Evolutionary conservation across 371 early-diverging fungal genomes (phyloP).

Genomic region (Syncephalastrum sp.): DNA sequence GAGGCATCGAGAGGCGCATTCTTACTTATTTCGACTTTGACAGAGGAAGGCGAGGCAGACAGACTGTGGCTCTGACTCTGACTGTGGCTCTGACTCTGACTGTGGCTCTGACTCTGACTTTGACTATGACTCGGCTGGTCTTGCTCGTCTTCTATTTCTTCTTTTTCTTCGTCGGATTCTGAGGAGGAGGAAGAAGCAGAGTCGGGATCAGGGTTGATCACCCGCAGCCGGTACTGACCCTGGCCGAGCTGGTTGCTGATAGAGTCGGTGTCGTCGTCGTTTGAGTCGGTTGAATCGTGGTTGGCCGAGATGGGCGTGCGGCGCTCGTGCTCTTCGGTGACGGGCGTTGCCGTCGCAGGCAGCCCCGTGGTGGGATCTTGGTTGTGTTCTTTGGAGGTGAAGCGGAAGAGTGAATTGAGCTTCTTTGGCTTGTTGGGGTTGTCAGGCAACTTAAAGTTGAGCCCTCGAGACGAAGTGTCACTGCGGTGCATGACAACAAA

Average conservation of each 20-base stretch:
- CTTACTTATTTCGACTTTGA: neutral
- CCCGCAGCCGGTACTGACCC: conserved; percentile 15
- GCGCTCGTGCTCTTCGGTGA: neutral
- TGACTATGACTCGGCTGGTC: neutral
- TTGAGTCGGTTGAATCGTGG: neutral
- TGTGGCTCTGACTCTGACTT: no score
- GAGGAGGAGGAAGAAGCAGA: neutral
- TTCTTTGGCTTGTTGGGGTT: conserved; percentile 6
- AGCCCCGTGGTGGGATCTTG: no score
- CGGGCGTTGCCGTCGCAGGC: neutral
- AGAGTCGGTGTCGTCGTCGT: conserved; percentile 13
- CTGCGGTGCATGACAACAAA: neutral
- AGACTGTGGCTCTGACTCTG: neutral
- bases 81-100: no score
- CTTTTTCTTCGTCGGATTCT: conserved; percentile 12
- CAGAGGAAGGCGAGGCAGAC: neutral
- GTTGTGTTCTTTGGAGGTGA: conserved; percentile 7
- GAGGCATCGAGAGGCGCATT: neutral
- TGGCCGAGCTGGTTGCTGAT: conserved; percentile 7
- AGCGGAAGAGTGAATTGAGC: conserved; percentile 12
- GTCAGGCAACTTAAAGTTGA: no score
- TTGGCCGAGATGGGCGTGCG: neutral
- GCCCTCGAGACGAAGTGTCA: conserved; percentile 3
- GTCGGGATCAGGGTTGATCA: conserved; percentile 30
- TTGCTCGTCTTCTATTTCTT: neutral